phyloP scores from a whole-genome alignment of 805 yeast genomes.

The Pichia nanzhaoensis region DNA sequence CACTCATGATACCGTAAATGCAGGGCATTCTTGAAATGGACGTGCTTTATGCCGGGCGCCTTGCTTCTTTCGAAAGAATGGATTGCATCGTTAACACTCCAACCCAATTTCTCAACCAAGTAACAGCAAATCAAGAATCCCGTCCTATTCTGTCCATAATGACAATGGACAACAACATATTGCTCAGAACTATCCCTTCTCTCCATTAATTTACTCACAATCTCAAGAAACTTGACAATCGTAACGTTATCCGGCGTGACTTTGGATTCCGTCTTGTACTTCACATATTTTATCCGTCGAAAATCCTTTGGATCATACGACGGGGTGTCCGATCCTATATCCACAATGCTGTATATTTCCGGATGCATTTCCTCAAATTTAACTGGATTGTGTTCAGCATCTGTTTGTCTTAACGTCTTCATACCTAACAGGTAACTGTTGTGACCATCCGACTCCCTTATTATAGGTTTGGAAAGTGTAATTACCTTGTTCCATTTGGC shows the following conservation, averaged over 20 bases:
- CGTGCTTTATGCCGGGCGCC: slow-evolving; percentile 70
- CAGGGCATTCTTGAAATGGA: slow-evolving; percentile 67
- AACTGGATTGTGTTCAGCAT: slow-evolving; percentile 51
- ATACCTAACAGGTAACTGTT: slow-evolving; percentile 54
- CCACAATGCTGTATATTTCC: slow-evolving; percentile 53
- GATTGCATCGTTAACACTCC: slow-evolving; percentile 58
- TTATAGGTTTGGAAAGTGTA: slow-evolving; percentile 42
- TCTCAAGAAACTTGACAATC: slow-evolving; percentile 47
- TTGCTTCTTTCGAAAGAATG: slow-evolving; percentile 51
- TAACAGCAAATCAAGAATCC: slow-evolving; percentile 69
- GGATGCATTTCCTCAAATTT: slow-evolving; percentile 44
- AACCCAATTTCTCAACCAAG: slow-evolving; percentile 51
- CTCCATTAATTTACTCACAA: slow-evolving; percentile 41
- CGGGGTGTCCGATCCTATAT: slow-evolving; percentile 64
- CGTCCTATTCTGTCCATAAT: slow-evolving; percentile 75
- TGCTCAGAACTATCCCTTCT: slow-evolving; percentile 24
- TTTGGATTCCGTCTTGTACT: slow-evolving; percentile 73
- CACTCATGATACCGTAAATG: slow-evolving; percentile 51
- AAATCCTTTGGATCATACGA: slow-evolving; percentile 62
- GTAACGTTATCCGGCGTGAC: slow-evolving; percentile 62
- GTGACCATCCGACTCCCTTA: slow-evolving; percentile 25
- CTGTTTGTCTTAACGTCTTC: slow-evolving; percentile 68
- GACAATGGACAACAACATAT: slow-evolving; percentile 65
- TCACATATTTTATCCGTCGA: slow-evolving; percentile 48
- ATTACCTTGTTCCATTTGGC: slow-evolving; percentile 58